phyloP scores from a whole-genome alignment of 495 filamentous ascomycete species.

The Pyronema domesticum region DNA sequence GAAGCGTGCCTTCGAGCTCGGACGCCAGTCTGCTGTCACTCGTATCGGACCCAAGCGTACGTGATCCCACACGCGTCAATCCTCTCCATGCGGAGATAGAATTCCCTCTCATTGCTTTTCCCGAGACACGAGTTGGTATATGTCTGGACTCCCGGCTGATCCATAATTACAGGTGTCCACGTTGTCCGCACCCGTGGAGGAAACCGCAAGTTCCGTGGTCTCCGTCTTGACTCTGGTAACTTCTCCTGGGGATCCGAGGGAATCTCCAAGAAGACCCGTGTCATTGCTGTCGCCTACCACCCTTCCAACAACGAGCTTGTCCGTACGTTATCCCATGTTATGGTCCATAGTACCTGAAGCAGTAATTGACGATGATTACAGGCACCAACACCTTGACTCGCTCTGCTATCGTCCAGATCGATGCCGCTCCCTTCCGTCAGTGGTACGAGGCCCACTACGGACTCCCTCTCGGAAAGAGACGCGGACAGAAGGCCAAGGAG shows the following conservation, averaged over 20 bases:
- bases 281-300: constrained; percentile 94
- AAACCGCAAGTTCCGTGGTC: constrained; percentile 97
- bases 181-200: constrained; percentile 95
- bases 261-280: constrained; percentile 91
- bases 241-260: constrained; percentile 98
- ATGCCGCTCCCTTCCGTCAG: constrained; percentile 95
- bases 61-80: constrained; percentile 19
- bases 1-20: constrained; percentile 96
- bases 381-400: constrained; percentile 96
- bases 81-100: constrained; percentile 20
- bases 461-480: constrained; percentile 64
- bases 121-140: constrained; percentile 8
- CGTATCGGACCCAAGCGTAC: constrained; percentile 88
- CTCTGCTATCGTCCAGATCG: constrained; percentile 93
- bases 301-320: constrained; percentile 99
- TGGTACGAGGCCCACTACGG: constrained; percentile 99
- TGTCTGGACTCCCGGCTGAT: constrained; percentile 1
- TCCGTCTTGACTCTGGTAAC: constrained; percentile 97
- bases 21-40: constrained; percentile 97
- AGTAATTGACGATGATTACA: not conserved
- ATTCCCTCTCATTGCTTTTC: constrained; percentile 8
- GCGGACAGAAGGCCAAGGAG: constrained; percentile 57
- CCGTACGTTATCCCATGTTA: constrained; percentile 30
- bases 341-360: not conserved
- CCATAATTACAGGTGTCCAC: constrained; percentile 44